phyloP scores from a whole-genome alignment of 2,329 filamentous ascomycete species.

The Pseudogymnoascus sp. region DNA sequence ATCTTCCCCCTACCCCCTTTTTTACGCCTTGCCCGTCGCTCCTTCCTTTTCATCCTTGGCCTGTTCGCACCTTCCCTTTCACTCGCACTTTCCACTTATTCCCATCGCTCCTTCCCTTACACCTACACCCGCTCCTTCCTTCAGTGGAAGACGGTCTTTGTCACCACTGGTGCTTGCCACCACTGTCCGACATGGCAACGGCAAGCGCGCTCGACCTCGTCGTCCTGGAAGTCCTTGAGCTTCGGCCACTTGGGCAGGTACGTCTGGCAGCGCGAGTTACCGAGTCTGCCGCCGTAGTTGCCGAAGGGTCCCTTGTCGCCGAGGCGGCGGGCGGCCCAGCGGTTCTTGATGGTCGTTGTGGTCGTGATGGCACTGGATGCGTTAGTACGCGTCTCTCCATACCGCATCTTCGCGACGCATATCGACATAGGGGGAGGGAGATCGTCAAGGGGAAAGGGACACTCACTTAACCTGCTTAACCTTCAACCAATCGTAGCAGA shows the following conservation, averaged over 20 bases:
- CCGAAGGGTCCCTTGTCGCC: not conserved
- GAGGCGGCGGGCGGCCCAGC: not conserved
- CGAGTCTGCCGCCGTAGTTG: not conserved
- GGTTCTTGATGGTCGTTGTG: not conserved
- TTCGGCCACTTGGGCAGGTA: slow-evolving; percentile 2
- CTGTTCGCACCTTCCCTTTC: not conserved
- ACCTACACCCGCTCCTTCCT: not conserved
- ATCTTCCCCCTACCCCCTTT: not conserved
- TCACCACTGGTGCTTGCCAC: slow-evolving; percentile 5
- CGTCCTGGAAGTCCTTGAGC: slow-evolving; percentile 7
- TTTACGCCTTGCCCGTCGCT: not conserved
- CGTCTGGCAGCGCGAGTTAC: not conserved
- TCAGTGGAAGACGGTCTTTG: not conserved
- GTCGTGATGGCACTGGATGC: not conserved
- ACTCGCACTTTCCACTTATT: not conserved
- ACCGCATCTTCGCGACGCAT: not conserved
- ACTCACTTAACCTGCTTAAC: slow-evolving; percentile 6
- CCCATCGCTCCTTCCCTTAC: not conserved
- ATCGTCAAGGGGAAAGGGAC: not conserved
- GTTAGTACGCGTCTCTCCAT: not conserved
- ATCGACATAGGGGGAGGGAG: not conserved
- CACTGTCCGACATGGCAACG: slow-evolving; percentile 2
- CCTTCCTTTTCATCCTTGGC: not conserved
- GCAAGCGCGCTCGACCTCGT: slow-evolving; percentile 1
- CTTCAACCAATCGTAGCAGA: slow-evolving; percentile 1